These are phyloP conservation scores for Allomyces javanicus DNA, from an alignment of 192 early-diverging fungal genomes.

Conservation along the genomic window DNA sequence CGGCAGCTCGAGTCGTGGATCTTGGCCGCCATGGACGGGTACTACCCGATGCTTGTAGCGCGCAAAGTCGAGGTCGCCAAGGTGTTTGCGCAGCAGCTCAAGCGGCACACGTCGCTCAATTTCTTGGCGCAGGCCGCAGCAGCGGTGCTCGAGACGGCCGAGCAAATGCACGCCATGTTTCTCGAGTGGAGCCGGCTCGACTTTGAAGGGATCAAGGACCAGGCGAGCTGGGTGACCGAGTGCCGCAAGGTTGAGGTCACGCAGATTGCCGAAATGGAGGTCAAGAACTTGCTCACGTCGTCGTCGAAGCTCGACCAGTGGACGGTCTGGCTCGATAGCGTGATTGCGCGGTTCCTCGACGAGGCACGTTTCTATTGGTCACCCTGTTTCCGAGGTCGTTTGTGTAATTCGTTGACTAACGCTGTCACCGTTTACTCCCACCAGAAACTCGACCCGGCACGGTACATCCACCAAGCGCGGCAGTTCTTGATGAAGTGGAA, in stretches of 20 bases:
- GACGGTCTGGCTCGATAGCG: conserved; percentile 17
- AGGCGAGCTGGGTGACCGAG: conserved; percentile 27
- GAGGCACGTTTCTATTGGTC: neutral
- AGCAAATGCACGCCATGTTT: conserved; percentile 12
- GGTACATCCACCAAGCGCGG: conserved; percentile 18
- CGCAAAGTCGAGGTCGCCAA: conserved; percentile 20
- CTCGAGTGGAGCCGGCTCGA: conserved; percentile 23
- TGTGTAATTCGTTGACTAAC: neutral
- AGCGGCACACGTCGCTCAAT: conserved; percentile 22
- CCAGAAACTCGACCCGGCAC: conserved; percentile 9
- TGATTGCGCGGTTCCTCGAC: conserved; percentile 16
- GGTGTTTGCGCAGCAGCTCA: conserved; percentile 22
- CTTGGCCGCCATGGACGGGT: conserved; percentile 7
- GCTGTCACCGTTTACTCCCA: no score
- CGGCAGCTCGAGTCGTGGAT: conserved; percentile 13
- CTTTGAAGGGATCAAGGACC: conserved; percentile 19
- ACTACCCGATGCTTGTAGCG: conserved; percentile 6
- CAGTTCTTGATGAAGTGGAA: conserved; percentile 28
- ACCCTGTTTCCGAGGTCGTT: neutral
- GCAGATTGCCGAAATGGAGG: conserved; percentile 16
- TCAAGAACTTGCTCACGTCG: conserved; percentile 12
- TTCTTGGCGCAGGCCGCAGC: conserved; percentile 18
- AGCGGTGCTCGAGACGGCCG: conserved; percentile 11
- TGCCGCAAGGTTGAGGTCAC: conserved; percentile 16
- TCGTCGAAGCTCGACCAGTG: conserved; percentile 14